Base-by-base conservation (phyloP, 1,284 basidiomycete species). In the Tilletiopsis washingtonensis region DNA sequence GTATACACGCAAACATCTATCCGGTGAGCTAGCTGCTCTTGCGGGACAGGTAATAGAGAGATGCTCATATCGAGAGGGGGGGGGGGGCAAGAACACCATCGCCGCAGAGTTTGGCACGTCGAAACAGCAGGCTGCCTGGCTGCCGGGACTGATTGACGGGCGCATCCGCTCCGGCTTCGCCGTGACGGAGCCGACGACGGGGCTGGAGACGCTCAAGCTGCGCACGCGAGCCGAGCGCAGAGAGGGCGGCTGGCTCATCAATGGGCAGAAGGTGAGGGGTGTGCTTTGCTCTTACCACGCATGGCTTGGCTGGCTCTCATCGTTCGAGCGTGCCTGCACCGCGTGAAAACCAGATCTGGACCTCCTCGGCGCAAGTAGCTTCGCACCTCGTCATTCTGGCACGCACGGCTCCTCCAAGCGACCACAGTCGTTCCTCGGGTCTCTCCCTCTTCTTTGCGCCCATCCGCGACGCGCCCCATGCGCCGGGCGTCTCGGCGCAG, bases 131-230 rank as follows among this genome's bases (percentile, higher is more conserved):
- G n/a, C 42, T 1, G 57, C 64, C 32, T 75, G 59, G 67, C 57
- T 75, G 12, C 71, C 74, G 3, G 58, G 53, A 9, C 69, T 75
- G 53, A 68, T 75, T 37, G 59, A 61, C 25, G 74, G 74, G 1
- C 45, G 58, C 14, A 68, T 74, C 48, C 61, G 74, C 5, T 69
- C 62, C 3, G 75, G 74, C 43, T 75, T 75, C 43, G 74, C 72
- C 3, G 72, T 75, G 19, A 75, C 74, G 4, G 74, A 75, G 53
- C 73, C 74, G 1, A 65, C 71, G 17, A 60, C 67, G 2, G 72
- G 72, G 1, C 54, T 61, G 9, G 71, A 74, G 47, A 74, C 72
- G 41, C 49, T 74, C 15, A 74, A 67, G 37, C 53, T 74, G 25
- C 58, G 63, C 29, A 74, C 72, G 1, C 59, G 51, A 20, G 72